These are phyloP conservation scores for Fusarium hainanense DNA, from an alignment of 2,329 filamentous ascomycete species.

Conservation along the genomic window DNA sequence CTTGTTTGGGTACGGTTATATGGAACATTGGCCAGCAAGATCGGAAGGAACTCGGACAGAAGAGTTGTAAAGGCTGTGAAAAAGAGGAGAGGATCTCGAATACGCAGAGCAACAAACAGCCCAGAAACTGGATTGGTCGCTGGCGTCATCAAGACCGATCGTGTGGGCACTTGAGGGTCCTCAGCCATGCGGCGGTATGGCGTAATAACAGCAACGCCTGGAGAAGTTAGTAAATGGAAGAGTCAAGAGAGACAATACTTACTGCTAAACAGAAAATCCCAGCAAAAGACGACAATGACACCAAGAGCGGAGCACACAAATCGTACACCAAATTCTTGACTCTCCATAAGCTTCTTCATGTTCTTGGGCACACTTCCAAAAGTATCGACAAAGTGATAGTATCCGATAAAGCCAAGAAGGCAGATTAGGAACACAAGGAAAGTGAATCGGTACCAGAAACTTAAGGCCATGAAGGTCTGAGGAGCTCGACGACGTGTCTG, in stretches of 20 bases:
- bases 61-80: constrained; percentile 56
- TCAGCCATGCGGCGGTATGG: constrained; percentile 56
- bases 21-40: constrained; percentile 60
- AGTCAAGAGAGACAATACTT: neutral
- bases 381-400: constrained; percentile 50
- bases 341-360: constrained; percentile 53
- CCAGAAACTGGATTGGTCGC: constrained; percentile 59
- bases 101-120: constrained; percentile 41
- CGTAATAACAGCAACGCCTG: constrained; percentile 55
- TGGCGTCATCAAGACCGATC: constrained; percentile 55
- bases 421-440: constrained; percentile 50
- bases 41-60: constrained; percentile 60
- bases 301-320: constrained; percentile 57
- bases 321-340: constrained; percentile 56
- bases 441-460: constrained; percentile 49
- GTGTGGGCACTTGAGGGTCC: constrained; percentile 47
- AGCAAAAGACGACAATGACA: constrained; percentile 55
- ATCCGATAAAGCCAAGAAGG: constrained; percentile 53
- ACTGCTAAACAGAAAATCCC: constrained; percentile 57
- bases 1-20: constrained; percentile 56
- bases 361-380: constrained; percentile 33
- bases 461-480: constrained; percentile 52
- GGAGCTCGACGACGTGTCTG: constrained; percentile 20
- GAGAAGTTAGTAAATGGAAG: neutral
- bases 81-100: constrained; percentile 54